Base-by-base conservation (phyloP, 495 filamentous ascomycete species). In the Xylaria flabelliformis region DNA sequence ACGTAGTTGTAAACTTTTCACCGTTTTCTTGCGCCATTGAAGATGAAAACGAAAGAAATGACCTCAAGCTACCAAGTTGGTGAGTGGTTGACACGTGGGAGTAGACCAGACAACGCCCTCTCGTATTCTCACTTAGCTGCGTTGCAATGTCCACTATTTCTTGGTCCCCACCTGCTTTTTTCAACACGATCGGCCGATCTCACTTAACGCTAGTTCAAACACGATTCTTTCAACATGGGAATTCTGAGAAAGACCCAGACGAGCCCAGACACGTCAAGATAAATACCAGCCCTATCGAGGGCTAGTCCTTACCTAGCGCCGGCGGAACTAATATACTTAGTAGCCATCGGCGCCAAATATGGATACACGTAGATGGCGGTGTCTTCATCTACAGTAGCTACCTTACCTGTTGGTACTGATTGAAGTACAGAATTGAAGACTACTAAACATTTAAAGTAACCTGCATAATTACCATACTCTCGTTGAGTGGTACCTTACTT, bases 181-280 rank as follows among this genome's bases (percentile, higher is more conserved):
- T 39, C 48, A 51, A 56, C 34, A 56, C 65, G 50, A 67, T 67
- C 65, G 48, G 65, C 9, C 65, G 65, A 67, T 67, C 65, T 36
- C 15, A n/a, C 24, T 42, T 32, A 41, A 4, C 63, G 29, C 41
- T 65, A 48, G 32, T 61, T 39, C 17, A 61, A 61, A 61, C 12
- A 21, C 32, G 58, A 21, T 34, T 21, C n/a, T 41, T 39, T 21
- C 58, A 39, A 17, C 58, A 61, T 61, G 58, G 58, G 58, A 61
- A 12, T 61, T 61, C 12, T 39, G 56, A 39, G 32, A 17, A 29
- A 12, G 34, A 61, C 34, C 58, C 34, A 61, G 53, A 26, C 26
- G 29, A 13, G 53, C 34, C 58, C 34, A 61, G 53, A 26, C 53
- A 56, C 26, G 53, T 29, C 53, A 56, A 56, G 2, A 39, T 21